phyloP scores from a whole-genome alignment of 495 filamentous ascomycete genomes.

The Trypethelium eluteriae region DNA sequence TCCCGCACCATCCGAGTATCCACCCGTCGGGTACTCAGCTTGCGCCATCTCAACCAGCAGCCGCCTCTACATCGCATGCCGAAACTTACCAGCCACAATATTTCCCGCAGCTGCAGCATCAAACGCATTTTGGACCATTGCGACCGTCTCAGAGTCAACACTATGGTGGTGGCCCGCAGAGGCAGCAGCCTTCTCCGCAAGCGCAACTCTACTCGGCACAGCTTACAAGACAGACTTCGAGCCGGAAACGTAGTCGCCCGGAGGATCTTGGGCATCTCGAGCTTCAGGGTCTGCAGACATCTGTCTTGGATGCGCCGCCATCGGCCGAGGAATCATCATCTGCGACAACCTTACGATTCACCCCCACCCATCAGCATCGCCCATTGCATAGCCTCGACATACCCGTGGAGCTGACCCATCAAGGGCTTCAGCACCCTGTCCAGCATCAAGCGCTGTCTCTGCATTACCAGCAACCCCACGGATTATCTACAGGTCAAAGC shows the following conservation, averaged over 20 bases:
- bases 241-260: slow-evolving; percentile 30
- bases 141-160: slow-evolving; percentile 29
- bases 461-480: slow-evolving; percentile 1
- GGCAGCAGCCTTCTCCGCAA: slow-evolving; percentile 26
- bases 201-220: slow-evolving; percentile 32
- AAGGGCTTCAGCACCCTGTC: slow-evolving; percentile 26
- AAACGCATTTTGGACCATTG: slow-evolving; percentile 22
- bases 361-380: neutral
- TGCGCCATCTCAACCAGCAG: neutral
- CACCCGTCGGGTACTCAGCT: slow-evolving; percentile 1
- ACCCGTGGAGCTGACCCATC: slow-evolving; percentile 30
- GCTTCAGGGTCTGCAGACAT: slow-evolving; percentile 14
- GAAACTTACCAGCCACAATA: slow-evolving; percentile 10
- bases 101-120: slow-evolving; percentile 8
- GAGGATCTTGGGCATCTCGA: slow-evolving; percentile 27
- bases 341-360: neutral
- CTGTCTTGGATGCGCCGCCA: slow-evolving; percentile 3
- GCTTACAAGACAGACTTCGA: slow-evolving; percentile 10
- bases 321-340: neutral
- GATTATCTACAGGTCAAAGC: neutral
- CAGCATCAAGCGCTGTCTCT: slow-evolving; percentile 24
- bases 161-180: neutral
- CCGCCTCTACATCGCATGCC: neutral
- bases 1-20: slow-evolving; percentile 8
- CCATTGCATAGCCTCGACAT: slow-evolving; percentile 4